A percentile compares a stretch with the other conserved stretches of the same genome.
These are phyloP conservation scores for Cytospora mali DNA, from an alignment of 2,329 filamentous ascomycete genomes.

Conservation along the genomic window DNA sequence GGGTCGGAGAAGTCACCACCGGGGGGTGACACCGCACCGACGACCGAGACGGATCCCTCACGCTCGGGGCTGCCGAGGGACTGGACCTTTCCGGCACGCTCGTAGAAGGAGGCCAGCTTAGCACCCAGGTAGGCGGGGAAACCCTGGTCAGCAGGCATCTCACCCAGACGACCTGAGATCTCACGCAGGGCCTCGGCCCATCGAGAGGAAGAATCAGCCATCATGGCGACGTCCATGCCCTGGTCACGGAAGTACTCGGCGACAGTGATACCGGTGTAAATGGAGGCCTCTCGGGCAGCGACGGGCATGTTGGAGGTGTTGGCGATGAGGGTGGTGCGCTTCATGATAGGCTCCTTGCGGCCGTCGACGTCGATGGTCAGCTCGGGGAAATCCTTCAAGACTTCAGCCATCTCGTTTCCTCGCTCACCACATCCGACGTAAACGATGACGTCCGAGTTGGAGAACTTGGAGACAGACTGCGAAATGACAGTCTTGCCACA, in stretches of 20 bases:
- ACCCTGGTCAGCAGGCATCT: constrained; percentile 99
- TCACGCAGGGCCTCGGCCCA: constrained; percentile 99
- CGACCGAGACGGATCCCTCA: constrained; percentile 92
- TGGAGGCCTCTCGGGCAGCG: constrained; percentile 95
- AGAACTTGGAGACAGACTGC: constrained; percentile 99
- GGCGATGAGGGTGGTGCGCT: constrained; percentile 96
- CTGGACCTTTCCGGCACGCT: constrained; percentile 87
- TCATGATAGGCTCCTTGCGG: constrained; percentile 98
- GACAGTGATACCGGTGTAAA: constrained; percentile 94
- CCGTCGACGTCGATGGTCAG: constrained; percentile 93
- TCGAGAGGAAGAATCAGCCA: constrained; percentile 97
- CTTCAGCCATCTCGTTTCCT: constrained; percentile 99
- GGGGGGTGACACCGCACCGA: constrained; percentile 94
- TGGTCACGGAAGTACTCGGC: constrained; percentile 98
- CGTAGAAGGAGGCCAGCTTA: constrained; percentile 98
- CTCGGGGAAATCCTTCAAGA: constrained; percentile 99
- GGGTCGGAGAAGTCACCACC: constrained; percentile 99
- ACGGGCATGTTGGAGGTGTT: constrained; percentile 99
- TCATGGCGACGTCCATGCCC: constrained; percentile 98
- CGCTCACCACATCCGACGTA: constrained; percentile 95
- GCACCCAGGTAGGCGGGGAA: constrained; percentile 97
- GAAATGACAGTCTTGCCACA: constrained; percentile 99
- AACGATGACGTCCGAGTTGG: constrained; percentile 98
- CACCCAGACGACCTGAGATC: constrained; percentile 95
- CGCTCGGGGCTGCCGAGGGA: constrained; percentile 87